Percentiles rank a stretch among this genome's conserved stretches.
Evolutionary conservation across 768 basidiomycete genomes (phyloP).

Genomic region (Pleurotus pulmonarius): DNA sequence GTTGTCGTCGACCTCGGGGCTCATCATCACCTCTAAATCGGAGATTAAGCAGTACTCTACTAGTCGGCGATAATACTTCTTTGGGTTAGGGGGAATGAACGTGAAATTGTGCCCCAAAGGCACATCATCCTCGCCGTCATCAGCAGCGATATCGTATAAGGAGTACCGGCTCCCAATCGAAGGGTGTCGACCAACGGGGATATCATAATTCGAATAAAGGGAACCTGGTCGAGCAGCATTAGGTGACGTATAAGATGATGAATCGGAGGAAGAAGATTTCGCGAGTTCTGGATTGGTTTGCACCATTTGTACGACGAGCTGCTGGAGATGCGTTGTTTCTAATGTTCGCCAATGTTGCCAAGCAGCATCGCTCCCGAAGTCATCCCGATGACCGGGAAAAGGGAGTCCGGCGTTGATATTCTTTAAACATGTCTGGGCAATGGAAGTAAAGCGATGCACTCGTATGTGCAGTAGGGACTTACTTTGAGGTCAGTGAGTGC

Average conservation of each 20-base stretch:
- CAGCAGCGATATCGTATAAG: constrained; percentile 34
- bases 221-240: constrained; percentile 50
- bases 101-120: constrained; percentile 77
- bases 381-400: constrained; percentile 83
- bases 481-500: constrained; percentile 88
- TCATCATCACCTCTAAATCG: constrained; percentile 88
- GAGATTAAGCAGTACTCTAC: constrained; percentile 77
- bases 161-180: constrained; percentile 73
- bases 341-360: constrained; percentile 81
- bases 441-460: constrained; percentile 9
- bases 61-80: constrained; percentile 79
- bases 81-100: constrained; percentile 87
- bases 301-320: constrained; percentile 85
- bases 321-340: constrained; percentile 82
- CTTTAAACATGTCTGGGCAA: constrained; percentile 76
- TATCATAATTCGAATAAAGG: constrained; percentile 41
- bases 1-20: constrained; percentile 87
- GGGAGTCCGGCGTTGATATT: constrained; percentile 80
- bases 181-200: constrained; percentile 40
- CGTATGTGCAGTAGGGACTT: constrained; percentile 1
- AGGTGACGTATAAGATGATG: constrained; percentile 37
- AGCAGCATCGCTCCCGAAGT: constrained; percentile 79
- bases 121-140: constrained; percentile 60
- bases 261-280: constrained; percentile 66
- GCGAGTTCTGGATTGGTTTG: constrained; percentile 84